Evolutionary conservation across 805 yeast genomes (phyloP).

Genomic region (Schwanniomyces pseudopolymorphus): DNA sequence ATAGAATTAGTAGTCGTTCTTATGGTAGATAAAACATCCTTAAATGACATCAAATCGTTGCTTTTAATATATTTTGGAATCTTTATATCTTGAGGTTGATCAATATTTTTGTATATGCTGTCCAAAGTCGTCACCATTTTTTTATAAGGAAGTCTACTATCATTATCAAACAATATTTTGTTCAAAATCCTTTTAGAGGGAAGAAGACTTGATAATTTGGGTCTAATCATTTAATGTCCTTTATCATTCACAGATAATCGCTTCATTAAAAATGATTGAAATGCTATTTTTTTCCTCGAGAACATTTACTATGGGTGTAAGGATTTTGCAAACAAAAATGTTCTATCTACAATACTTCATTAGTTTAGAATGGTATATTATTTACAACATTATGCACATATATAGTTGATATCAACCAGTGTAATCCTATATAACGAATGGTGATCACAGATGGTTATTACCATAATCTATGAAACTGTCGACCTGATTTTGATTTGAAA

Average conservation of each 20-base stretch:
- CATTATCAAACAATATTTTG: slow-evolving; percentile 63
- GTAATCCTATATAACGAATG: background rate
- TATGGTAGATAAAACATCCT: slow-evolving; percentile 61
- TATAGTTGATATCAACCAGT: background rate
- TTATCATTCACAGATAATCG: too few relatives aligned
- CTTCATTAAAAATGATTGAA: too few relatives aligned
- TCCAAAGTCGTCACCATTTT: slow-evolving; percentile 56
- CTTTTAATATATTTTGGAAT: slow-evolving; percentile 52
- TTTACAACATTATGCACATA: background rate
- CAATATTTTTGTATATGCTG: slow-evolving; percentile 49
- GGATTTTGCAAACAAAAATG: background rate
- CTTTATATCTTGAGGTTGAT: slow-evolving; percentile 31
- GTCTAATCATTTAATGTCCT: slow-evolving; percentile 12
- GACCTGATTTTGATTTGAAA: slow-evolving; percentile 11
- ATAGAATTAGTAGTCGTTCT: slow-evolving; percentile 60
- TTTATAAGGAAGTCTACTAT: slow-evolving; percentile 52
- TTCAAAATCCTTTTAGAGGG: slow-evolving; percentile 62
- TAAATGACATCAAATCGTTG: slow-evolving; percentile 65
- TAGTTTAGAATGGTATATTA: background rate
- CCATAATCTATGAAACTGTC: slow-evolving; percentile 24
- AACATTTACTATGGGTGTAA: background rate
- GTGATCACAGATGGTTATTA: slow-evolving; percentile 10
- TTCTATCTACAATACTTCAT: background rate
- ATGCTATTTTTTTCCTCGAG: background rate
- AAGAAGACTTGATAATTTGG: slow-evolving; percentile 33